Conservation (phyloP, 1,139 yeast genomes). For the Pichia norvegensis region DNA sequence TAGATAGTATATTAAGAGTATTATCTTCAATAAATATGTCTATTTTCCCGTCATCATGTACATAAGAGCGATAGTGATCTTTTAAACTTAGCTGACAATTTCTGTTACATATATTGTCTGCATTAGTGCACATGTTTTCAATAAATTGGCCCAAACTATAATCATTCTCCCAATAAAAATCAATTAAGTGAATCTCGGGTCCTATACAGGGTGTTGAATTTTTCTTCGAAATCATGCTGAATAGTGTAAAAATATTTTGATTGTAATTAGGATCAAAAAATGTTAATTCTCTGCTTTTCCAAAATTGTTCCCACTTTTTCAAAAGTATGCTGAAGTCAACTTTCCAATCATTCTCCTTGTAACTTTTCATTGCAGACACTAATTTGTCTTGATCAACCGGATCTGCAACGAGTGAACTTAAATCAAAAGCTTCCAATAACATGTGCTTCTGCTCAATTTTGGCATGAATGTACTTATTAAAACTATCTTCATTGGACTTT, state of each 20-base stretch:
- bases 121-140: slow-evolving; percentile 70
- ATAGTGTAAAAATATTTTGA: slow-evolving; percentile 69
- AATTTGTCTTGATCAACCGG: slow-evolving; percentile 30
- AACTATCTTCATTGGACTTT: slow-evolving; percentile 24
- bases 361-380: slow-evolving; percentile 32
- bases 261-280: slow-evolving; percentile 62
- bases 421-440: too few relatives aligned
- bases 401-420: slow-evolving; percentile 1
- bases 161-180: slow-evolving; percentile 86
- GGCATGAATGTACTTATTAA: slow-evolving; percentile 16
- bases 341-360: slow-evolving; percentile 27
- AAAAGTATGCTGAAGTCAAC: slow-evolving; percentile 27
- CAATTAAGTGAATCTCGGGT: slow-evolving; percentile 74
- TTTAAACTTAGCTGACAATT: slow-evolving; percentile 67
- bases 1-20: slow-evolving; percentile 49
- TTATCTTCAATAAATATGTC: slow-evolving; percentile 66
- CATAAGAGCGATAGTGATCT: slow-evolving; percentile 82
- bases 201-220: slow-evolving; percentile 92
- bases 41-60: slow-evolving; percentile 78
- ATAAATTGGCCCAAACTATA: slow-evolving; percentile 83
- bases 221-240: slow-evolving; percentile 74
- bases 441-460: not conserved
- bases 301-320: slow-evolving; percentile 57
- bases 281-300: slow-evolving; percentile 37
- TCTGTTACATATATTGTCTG: slow-evolving; percentile 62